Conservation (phyloP, 257 asterid species). For the Nicotiana undulata region DNA sequence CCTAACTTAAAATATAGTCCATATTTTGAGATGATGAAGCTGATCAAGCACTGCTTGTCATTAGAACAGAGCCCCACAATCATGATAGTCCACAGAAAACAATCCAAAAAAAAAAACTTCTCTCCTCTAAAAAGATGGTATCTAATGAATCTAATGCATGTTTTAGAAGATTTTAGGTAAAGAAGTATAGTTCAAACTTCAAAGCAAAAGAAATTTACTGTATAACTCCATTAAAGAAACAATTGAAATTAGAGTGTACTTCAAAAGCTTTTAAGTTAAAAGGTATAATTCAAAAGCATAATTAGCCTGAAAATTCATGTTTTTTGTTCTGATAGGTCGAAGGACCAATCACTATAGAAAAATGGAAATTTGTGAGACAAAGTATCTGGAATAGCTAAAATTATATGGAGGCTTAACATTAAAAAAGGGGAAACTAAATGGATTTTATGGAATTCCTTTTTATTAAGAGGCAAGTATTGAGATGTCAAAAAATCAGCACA, state of each 20-base stretch:
- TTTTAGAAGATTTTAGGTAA: background rate
- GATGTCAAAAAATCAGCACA: background rate
- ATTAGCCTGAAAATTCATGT: background rate
- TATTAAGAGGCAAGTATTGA: background rate
- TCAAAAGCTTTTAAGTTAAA: background rate
- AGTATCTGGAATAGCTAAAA: background rate
- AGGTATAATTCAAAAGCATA: background rate
- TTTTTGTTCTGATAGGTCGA: background rate
- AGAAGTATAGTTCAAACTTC: background rate
- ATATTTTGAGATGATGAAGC: background rate
- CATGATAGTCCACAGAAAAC: background rate
- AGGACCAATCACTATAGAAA: background rate
- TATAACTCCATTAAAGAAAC: background rate
- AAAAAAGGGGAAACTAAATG: background rate
- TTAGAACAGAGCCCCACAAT: background rate
- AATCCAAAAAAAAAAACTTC: background rate
- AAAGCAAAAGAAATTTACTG: constrained; percentile 2
- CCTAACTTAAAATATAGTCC: background rate
- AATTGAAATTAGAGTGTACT: background rate
- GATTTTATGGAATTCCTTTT: background rate
- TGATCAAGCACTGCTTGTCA: background rate
- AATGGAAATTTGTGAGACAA: background rate
- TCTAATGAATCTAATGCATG: background rate
- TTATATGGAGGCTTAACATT: background rate
- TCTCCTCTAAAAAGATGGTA: background rate